Evolutionary conservation across 495 filamentous ascomycete species (phyloP).

Genomic region (Hypoxylon trugodes): DNA sequence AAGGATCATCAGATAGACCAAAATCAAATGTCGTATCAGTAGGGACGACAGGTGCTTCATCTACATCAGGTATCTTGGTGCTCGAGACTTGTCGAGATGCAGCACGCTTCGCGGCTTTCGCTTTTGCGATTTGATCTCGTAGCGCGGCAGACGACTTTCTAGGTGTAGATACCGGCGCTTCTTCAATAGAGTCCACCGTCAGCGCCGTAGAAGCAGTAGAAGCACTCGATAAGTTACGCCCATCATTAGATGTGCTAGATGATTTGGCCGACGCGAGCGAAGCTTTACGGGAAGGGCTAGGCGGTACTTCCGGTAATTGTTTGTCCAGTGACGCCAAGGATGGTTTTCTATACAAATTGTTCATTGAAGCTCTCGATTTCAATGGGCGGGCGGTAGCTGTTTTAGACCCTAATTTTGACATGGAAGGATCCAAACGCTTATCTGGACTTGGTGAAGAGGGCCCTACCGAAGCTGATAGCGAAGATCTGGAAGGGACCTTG

Average conservation of each 20-base stretch:
- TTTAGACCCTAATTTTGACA: conserved; percentile 57
- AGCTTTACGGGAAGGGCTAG: conserved; percentile 45
- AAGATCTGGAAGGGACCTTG: conserved; percentile 36
- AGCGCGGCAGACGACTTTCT: conserved; percentile 81
- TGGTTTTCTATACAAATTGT: conserved; percentile 63
- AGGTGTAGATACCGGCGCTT: conserved; percentile 37
- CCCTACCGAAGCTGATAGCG: conserved; percentile 33
- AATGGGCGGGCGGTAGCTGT: conserved; percentile 57
- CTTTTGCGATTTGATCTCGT: conserved; percentile 91
- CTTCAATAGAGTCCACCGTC: conserved; percentile 49
- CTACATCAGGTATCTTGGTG: conserved; percentile 41
- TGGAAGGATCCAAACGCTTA: conserved; percentile 43
- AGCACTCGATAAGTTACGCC: conserved; percentile 49
- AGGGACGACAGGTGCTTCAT: conserved; percentile 55
- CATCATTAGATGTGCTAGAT: conserved; percentile 58
- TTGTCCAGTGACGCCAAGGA: conserved; percentile 53
- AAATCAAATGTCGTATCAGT: conserved; percentile 64
- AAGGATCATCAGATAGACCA: conserved; percentile 67
- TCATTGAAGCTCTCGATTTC: conserved; percentile 64
- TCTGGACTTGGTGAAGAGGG: conserved; percentile 54
- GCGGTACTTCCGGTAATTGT: conserved; percentile 41
- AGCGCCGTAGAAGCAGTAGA: conserved; percentile 52
- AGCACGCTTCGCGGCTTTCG: conserved; percentile 82
- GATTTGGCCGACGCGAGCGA: conserved; percentile 56
- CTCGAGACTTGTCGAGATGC: conserved; percentile 54